Conservation (phyloP, 2,329 filamentous ascomycete species). For the Pestalotiopsis sp. region DNA sequence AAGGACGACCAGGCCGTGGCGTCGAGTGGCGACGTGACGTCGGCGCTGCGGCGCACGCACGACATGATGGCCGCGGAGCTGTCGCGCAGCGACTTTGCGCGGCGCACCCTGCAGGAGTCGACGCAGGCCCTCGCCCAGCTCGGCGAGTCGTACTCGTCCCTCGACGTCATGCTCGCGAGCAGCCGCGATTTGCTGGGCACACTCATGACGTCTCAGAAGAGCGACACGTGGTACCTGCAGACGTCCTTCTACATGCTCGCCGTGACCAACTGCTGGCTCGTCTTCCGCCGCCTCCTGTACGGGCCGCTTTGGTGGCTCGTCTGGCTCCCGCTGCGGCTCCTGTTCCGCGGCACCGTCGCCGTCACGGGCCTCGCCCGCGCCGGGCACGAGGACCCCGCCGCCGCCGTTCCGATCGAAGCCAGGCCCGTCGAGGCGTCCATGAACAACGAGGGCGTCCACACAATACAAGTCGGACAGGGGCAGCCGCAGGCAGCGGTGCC, state of each 20-base stretch:
- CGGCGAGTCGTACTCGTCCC: slow-evolving; percentile 76
- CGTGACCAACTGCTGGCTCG: slow-evolving; percentile 78
- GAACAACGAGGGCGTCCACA: slow-evolving; percentile 49
- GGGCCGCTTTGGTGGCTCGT: slow-evolving; percentile 90
- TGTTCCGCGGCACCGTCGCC: slow-evolving; percentile 61
- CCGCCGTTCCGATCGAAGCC: slow-evolving; percentile 22
- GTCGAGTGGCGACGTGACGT: slow-evolving; percentile 82
- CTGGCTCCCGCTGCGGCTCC: slow-evolving; percentile 75
- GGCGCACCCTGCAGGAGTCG: slow-evolving; percentile 83
- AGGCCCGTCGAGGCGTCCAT: slow-evolving; percentile 24
- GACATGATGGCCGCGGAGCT: slow-evolving; percentile 85
- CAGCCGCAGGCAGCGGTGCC: slow-evolving; percentile 32
- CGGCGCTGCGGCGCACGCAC: slow-evolving; percentile 82
- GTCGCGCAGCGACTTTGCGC: slow-evolving; percentile 83
- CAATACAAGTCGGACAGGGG: slow-evolving; percentile 43
- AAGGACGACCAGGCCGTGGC: slow-evolving; percentile 71
- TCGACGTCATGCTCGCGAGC: slow-evolving; percentile 76
- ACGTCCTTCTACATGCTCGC: slow-evolving; percentile 83
- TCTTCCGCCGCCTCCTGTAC: slow-evolving; percentile 84
- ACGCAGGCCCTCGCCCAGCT: slow-evolving; percentile 81
- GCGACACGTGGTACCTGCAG: slow-evolving; percentile 96
- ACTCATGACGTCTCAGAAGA: slow-evolving; percentile 86
- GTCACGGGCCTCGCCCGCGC: slow-evolving; percentile 49
- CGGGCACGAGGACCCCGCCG: slow-evolving; percentile 26
- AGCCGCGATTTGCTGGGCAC: slow-evolving; percentile 77